Percentiles rank a stretch among this genome's conserved stretches.
These are phyloP conservation scores for Coemansia guatemalensis DNA, from an alignment of 192 early-diverging fungal species.

Conservation along the genomic window DNA sequence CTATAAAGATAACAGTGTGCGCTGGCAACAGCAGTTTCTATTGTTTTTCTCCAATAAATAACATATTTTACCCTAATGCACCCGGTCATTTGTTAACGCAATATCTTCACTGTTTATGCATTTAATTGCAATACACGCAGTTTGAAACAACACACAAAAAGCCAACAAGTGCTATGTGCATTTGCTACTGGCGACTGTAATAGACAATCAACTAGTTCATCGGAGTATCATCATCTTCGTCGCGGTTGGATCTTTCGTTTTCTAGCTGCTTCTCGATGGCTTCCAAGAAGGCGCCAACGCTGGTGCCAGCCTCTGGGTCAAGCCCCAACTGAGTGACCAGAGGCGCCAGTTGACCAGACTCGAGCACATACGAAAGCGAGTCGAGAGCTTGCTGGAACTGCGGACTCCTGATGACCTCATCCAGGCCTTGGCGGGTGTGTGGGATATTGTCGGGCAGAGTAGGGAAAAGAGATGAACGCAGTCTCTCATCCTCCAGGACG, in stretches of 20 bases:
- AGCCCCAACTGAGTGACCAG: conserved; percentile 52
- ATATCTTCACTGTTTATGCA: too few species aligned
- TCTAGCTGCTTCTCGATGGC: conserved; percentile 49
- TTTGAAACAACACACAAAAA: too few species aligned
- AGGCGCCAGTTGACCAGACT: conserved; percentile 49
- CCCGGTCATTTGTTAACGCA: too few species aligned
- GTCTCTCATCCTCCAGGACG: conserved; percentile 31
- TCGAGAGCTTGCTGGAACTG: conserved; percentile 55
- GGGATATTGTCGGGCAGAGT: conserved; percentile 40
- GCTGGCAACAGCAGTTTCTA: too few species aligned
- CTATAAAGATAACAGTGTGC: too few species aligned
- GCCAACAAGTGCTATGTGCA: too few species aligned
- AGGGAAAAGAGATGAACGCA: conserved; percentile 46
- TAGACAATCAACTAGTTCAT: conserved; percentile 17
- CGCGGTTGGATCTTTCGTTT: conserved; percentile 20
- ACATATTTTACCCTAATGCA: too few species aligned
- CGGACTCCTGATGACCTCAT: conserved; percentile 40
- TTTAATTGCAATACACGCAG: too few species aligned
- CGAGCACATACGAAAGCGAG: conserved; percentile 43
- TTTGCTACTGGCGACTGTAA: too few species aligned
- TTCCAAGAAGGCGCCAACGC: conserved; percentile 47
- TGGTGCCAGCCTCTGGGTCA: conserved; percentile 38
- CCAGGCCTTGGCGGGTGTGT: conserved; percentile 15
- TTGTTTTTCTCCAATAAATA: too few species aligned
- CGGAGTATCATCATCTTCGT: conserved; percentile 13